Conservation (phyloP, 257 asterid species). For the Solanum chiquidenum region DNA sequence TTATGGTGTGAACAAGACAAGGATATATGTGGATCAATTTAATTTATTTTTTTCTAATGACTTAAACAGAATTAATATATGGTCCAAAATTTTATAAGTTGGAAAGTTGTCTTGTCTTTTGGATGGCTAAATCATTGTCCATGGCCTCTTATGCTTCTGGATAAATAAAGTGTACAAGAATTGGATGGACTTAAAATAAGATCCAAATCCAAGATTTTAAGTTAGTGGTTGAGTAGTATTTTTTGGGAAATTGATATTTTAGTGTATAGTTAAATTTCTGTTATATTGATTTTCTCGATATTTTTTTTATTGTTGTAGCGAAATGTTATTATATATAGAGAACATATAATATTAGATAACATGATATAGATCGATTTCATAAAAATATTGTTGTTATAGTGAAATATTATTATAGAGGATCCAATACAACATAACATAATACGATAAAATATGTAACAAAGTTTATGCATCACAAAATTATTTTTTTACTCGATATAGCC, state of each 20-base stretch:
- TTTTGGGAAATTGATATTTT: not conserved
- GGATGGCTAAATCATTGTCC: not conserved
- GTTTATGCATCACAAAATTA: too few species aligned
- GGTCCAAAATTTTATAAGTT: not conserved
- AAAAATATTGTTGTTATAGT: too few species aligned
- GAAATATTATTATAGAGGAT: too few species aligned
- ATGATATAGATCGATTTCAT: not conserved
- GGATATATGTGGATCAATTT: not conserved
- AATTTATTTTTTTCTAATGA: not conserved
- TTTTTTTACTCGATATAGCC: not conserved
- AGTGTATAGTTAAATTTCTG: too few species aligned
- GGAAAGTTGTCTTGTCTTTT: not conserved
- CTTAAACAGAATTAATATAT: not conserved
- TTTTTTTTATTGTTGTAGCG: too few species aligned
- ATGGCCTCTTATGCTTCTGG: not conserved
- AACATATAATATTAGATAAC: too few species aligned
- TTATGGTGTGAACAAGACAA: not conserved
- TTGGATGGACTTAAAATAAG: not conserved
- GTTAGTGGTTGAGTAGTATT: not conserved
- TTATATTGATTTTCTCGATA: not conserved
- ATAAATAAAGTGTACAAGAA: not conserved
- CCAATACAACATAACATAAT: too few species aligned
- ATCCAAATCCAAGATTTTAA: not conserved
- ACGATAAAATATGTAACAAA: not conserved
- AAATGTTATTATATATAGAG: too few species aligned